Conservation (phyloP, 2,329 filamentous ascomycete species). For the Stagonosporopsis chrysanthemi region DNA sequence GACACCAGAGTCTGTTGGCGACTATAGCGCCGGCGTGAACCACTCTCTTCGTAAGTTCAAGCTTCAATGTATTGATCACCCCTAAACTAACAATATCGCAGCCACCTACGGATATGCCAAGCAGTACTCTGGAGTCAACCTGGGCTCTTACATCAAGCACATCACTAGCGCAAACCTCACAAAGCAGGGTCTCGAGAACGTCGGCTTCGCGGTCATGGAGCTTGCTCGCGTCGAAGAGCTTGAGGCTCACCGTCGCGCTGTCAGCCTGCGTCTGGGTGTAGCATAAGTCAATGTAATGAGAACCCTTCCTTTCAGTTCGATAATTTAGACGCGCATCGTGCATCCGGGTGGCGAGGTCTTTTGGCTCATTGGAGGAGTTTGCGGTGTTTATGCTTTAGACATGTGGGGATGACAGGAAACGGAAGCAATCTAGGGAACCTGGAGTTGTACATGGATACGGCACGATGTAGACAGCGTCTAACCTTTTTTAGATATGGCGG, state of each 20-base stretch:
- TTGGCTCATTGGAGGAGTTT: conserved; percentile 17
- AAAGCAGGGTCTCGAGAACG: conserved; percentile 81
- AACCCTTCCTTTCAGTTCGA: conserved; percentile 1
- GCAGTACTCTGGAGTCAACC: conserved; percentile 97
- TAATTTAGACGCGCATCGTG: conserved; percentile 7
- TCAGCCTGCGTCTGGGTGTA: conserved; percentile 67
- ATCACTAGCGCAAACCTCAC: conserved; percentile 95
- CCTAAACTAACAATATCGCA: conserved; percentile 49
- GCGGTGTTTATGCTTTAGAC: conserved; percentile 21
- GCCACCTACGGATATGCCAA: conserved; percentile 98
- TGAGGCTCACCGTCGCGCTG: conserved; percentile 85
- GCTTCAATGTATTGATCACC: too few relatives aligned
- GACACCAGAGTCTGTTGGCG: conserved; percentile 97
- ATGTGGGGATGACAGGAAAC: conserved; percentile 14
- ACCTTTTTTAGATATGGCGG: background rate
- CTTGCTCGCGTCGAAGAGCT: conserved; percentile 92
- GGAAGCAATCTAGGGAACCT: conserved; percentile 9
- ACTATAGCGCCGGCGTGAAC: conserved; percentile 98
- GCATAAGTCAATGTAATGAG: conserved; percentile 25
- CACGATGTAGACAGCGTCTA: conserved; percentile 11
- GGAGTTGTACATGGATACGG: conserved; percentile 11
- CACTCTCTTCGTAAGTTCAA: conserved; percentile 80
- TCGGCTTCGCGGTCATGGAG: conserved; percentile 91
- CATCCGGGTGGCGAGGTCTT: conserved; percentile 8
- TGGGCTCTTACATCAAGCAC: conserved; percentile 96